These are phyloP conservation scores for Ganoderma leucocontextum DNA, from an alignment of 1,284 basidiomycete species.

Conservation along the genomic window DNA sequence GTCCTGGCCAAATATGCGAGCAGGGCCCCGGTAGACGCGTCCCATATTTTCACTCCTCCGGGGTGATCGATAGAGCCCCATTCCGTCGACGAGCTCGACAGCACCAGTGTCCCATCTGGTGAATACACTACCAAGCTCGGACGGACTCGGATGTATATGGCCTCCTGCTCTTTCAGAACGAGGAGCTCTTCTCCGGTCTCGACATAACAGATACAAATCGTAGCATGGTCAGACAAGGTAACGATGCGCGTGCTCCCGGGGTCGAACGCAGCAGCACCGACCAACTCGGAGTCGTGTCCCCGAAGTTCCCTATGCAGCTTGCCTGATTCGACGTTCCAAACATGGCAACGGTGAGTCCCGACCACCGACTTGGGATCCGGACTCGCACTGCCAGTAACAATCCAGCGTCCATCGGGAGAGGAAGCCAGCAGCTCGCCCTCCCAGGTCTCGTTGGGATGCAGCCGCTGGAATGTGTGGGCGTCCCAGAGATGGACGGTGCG, in stretches of 20 bases:
- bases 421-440: background rate
- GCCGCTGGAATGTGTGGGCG: background rate
- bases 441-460: background rate
- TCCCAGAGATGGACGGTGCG: background rate
- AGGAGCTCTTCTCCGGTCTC: background rate
- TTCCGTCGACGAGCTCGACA: too few species aligned
- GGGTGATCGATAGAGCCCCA: too few species aligned
- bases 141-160: too few species aligned
- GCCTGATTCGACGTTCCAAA: background rate
- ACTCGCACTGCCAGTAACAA: background rate
- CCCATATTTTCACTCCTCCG: background rate
- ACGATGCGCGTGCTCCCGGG: background rate
- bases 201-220: background rate
- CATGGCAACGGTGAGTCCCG: too few species aligned
- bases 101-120: too few species aligned
- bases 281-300: background rate
- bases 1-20: background rate
- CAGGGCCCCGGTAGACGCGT: background rate
- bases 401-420: background rate
- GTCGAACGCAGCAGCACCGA: background rate
- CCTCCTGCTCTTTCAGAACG: too few species aligned
- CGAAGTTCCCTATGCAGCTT: background rate
- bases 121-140: too few species aligned
- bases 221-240: background rate
- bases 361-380: too few species aligned